A percentile compares a stretch with the other conserved stretches of the same genome.
These are phyloP conservation scores for Elsinoe batatas DNA, from an alignment of 2,329 filamentous ascomycete genomes.

Conservation along the genomic window DNA sequence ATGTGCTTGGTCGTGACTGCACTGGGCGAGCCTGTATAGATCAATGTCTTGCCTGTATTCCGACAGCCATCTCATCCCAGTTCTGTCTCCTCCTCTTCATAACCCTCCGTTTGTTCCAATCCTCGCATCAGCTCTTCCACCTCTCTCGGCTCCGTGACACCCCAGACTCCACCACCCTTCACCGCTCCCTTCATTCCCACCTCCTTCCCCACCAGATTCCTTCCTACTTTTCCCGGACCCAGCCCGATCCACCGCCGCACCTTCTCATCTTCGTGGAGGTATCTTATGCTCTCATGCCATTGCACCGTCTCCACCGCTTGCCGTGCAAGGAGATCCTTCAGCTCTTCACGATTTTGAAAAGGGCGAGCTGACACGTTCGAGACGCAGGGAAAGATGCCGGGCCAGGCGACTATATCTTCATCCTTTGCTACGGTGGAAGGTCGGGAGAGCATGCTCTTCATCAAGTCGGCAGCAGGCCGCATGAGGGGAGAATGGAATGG, in stretches of 20 bases:
- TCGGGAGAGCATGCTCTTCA: conserved; percentile 56
- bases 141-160: conserved; percentile 64
- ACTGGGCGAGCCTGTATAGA: too few relatives aligned
- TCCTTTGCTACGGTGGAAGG: conserved; percentile 42
- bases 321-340: conserved; percentile 69
- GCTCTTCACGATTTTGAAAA: conserved; percentile 60
- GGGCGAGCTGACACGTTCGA: conserved; percentile 79
- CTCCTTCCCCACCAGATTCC: conserved; percentile 90
- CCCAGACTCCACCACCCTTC: conserved; percentile 89
- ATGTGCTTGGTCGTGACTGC: too few relatives aligned
- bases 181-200: conserved; percentile 77
- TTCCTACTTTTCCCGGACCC: conserved; percentile 84
- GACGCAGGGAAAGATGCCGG: conserved; percentile 64
- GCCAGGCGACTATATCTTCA: conserved; percentile 63
- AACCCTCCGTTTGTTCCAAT: conserved; percentile 37
- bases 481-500: conserved; percentile 91
- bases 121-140: conserved; percentile 38
- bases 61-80: too few relatives aligned
- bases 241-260: conserved; percentile 84
- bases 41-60: too few relatives aligned
- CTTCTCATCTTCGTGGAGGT: conserved; percentile 72
- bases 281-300: conserved; percentile 91
- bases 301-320: conserved; percentile 84
- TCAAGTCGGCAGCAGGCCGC: conserved; percentile 67
- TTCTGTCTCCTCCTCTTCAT: conserved; percentile 26